These are phyloP conservation scores for Rosa rugosa DNA, from an alignment of 306 rosid genomes.

Conservation along the genomic window DNA sequence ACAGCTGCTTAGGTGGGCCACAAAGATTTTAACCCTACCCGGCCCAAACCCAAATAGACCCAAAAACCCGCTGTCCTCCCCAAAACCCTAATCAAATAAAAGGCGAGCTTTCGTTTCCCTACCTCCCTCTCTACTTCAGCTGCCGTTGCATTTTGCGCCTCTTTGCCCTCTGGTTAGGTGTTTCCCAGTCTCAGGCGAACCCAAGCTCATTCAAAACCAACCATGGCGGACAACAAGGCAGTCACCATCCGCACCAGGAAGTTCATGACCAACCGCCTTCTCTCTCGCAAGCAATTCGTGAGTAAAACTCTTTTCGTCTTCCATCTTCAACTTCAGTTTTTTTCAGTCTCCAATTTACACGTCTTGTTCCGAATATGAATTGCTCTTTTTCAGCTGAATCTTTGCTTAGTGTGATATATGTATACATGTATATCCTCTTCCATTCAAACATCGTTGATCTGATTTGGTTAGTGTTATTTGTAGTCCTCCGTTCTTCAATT, in stretches of 20 bases:
- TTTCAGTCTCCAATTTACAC: not conserved
- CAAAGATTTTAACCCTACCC: not conserved
- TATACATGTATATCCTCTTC: not conserved
- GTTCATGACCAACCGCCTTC: slow-evolving; percentile 92
- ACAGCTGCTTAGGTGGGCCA: not conserved
- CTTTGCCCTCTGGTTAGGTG: slow-evolving; percentile 10
- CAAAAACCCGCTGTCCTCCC: not conserved
- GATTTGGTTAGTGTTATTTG: not conserved
- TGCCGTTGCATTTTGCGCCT: slow-evolving; percentile 12
- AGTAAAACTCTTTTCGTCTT: slow-evolving; percentile 14
- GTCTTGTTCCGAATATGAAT: not conserved
- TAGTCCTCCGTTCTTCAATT: no score
- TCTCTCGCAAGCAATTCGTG: slow-evolving; percentile 89
- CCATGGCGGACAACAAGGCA: slow-evolving; percentile 88
- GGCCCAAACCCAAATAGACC: slow-evolving; percentile 22
- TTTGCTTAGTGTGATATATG: no score
- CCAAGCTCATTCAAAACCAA: slow-evolving; percentile 14
- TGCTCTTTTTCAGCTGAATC: not conserved
- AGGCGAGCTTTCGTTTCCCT: not conserved
- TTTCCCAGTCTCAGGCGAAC: not conserved
- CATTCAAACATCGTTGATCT: no score
- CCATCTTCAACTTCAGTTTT: not conserved
- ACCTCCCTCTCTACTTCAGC: not conserved
- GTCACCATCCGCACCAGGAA: slow-evolving; percentile 86
- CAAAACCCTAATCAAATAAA: slow-evolving; percentile 43